Conservation (phyloP, 768 basidiomycete genomes). For the Leccinum obscurum region DNA sequence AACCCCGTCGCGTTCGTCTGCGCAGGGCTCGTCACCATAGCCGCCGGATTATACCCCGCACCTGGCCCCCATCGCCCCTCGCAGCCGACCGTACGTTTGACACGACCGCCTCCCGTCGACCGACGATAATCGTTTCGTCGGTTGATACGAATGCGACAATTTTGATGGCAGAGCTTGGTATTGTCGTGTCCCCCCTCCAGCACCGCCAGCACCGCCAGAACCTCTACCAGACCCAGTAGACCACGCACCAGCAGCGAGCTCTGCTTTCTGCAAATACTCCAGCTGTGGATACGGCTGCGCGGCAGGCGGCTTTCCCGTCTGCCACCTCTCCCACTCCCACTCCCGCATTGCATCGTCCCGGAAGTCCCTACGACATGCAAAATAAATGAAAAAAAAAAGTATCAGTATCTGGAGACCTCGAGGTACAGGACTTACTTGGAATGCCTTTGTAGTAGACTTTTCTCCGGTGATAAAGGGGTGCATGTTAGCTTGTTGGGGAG, state of each 20-base stretch:
- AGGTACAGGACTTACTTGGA: slow-evolving; percentile 53
- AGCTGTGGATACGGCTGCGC: slow-evolving; percentile 85
- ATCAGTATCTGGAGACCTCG: no score
- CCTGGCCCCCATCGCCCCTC: slow-evolving; percentile 46
- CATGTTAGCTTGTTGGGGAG: slow-evolving; percentile 91
- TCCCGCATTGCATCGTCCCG: slow-evolving; percentile 94
- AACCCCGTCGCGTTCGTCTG: slow-evolving; percentile 61
- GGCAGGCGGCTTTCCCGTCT: slow-evolving; percentile 66
- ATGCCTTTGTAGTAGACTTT: slow-evolving; percentile 82
- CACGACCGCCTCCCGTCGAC: slow-evolving; percentile 77
- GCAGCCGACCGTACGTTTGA: slow-evolving; percentile 73
- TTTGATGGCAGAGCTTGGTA: slow-evolving; percentile 46
- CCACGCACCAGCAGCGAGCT: slow-evolving; percentile 70
- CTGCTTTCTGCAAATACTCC: slow-evolving; percentile 89
- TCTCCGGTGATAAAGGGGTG: slow-evolving; percentile 99
- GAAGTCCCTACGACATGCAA: slow-evolving; percentile 5
- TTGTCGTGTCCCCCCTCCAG: slow-evolving; percentile 27
- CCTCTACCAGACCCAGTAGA: slow-evolving; percentile 34
- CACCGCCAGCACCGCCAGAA: slow-evolving; percentile 15
- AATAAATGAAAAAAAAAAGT: neutral
- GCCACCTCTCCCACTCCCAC: slow-evolving; percentile 78
- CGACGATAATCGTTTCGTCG: slow-evolving; percentile 53
- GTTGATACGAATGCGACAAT: slow-evolving; percentile 41
- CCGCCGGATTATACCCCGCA: slow-evolving; percentile 44
- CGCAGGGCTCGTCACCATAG: slow-evolving; percentile 71